These are phyloP conservation scores for Hippophae tibetana DNA, from an alignment of 306 rosid species.

Conservation along the genomic window DNA sequence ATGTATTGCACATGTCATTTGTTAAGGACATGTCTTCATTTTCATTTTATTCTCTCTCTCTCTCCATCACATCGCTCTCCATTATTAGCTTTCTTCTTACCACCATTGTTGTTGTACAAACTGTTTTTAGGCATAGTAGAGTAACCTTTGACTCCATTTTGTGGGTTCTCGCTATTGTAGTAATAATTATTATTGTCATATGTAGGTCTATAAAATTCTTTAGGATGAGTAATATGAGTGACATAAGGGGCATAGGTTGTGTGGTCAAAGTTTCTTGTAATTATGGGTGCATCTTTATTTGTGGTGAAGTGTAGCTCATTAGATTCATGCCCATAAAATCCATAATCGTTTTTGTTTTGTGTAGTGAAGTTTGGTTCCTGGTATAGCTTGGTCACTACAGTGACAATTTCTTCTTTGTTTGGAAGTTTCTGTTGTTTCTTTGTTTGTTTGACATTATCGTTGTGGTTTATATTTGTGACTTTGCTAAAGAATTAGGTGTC, in stretches of 20 bases:
- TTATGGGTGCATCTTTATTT: constrained; percentile 16
- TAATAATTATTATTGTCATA: constrained; percentile 17
- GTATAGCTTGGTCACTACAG: constrained; percentile 13
- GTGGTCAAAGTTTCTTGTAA: constrained; percentile 17
- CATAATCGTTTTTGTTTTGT: constrained; percentile 55
- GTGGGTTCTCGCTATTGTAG: constrained; percentile 7
- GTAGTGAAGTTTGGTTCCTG: constrained; percentile 53
- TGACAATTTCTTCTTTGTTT: constrained; percentile 17
- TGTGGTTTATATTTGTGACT: constrained; percentile 22
- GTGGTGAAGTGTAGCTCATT: constrained; percentile 33
- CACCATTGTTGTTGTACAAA: constrained; percentile 12
- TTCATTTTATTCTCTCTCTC: no score
- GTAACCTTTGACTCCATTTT: constrained; percentile 6
- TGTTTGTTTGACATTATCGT: constrained; percentile 9
- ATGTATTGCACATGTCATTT: no score
- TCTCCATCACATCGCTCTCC: constrained; percentile 17
- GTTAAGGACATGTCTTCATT: no score
- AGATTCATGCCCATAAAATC: constrained; percentile 76
- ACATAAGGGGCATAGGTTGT: constrained; percentile 14
- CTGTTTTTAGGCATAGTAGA: background rate
- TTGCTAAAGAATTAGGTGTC: constrained; percentile 85
- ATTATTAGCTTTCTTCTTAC: constrained; percentile 1
- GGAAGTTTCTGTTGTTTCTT: constrained; percentile 26
- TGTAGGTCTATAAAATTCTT: background rate
- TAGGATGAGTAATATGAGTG: constrained; percentile 13